These are phyloP conservation scores for Gossypium herbaceum DNA, from an alignment of 345 rosid species.

Conservation along the genomic window DNA sequence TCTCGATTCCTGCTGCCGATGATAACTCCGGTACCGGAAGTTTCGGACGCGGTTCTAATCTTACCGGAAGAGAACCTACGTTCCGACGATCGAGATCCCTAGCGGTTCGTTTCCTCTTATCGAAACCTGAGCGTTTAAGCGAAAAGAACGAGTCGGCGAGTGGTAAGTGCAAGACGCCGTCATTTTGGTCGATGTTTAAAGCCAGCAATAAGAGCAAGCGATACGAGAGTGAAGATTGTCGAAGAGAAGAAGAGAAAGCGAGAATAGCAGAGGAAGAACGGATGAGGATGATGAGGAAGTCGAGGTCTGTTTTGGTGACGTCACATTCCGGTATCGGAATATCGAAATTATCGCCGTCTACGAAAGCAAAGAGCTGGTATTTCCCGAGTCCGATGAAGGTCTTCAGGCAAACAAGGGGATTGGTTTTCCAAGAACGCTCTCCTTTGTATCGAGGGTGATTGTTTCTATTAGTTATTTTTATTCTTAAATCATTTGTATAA, in stretches of 20 bases:
- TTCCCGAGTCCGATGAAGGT: conserved; percentile 90
- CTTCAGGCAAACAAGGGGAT: conserved; percentile 59
- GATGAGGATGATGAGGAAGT: conserved; percentile 65
- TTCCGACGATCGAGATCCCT: conserved; percentile 78
- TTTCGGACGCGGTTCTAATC: conserved; percentile 48
- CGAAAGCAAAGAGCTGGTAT: conserved; percentile 59
- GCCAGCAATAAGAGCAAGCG: conserved; percentile 28
- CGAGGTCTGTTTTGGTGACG: conserved; percentile 71
- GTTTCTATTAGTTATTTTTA: background rate
- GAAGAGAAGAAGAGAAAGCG: conserved; percentile 17
- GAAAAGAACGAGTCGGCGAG: conserved; percentile 14
- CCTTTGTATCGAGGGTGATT: conserved; percentile 72
- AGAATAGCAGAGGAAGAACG: conserved; percentile 28
- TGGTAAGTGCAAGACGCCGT: conserved; percentile 22
- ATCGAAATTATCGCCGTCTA: conserved; percentile 19
- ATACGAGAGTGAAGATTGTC: conserved; percentile 17
- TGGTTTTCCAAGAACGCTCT: conserved; percentile 55
- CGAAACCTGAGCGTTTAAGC: conserved; percentile 31
- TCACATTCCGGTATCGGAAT: conserved; percentile 30
- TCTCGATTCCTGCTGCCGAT: conserved; percentile 25
- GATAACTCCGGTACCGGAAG: conserved; percentile 27
- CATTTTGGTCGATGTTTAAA: conserved; percentile 58
- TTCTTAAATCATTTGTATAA: background rate
- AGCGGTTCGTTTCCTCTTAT: conserved; percentile 55
- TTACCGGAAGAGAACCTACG: conserved; percentile 61